Conservation (phyloP, 2,329 filamentous ascomycete genomes). For the Phyllosticta citriasiana region DNA sequence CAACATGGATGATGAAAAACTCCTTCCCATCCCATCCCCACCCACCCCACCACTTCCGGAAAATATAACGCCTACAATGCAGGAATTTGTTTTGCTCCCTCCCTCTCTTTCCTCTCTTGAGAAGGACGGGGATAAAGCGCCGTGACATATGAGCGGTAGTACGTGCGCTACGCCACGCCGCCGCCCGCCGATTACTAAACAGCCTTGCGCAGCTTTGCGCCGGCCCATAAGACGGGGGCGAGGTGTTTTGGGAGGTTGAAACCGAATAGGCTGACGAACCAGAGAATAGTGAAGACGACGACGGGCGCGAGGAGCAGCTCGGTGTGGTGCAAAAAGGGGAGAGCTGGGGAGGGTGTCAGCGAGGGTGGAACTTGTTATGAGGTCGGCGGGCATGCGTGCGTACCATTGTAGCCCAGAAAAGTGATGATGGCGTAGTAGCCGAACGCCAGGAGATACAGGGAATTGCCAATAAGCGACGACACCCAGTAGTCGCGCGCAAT, state of each 20-base stretch:
- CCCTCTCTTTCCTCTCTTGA: neutral
- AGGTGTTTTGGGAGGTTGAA: constrained; percentile 42
- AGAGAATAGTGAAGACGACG: constrained; percentile 49
- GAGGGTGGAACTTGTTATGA: too few species aligned
- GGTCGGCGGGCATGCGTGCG: neutral
- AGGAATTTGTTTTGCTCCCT: neutral
- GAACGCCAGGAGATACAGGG: constrained; percentile 55
- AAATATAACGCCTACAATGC: too few species aligned
- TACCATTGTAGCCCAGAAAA: constrained; percentile 57
- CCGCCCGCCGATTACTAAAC: constrained; percentile 14
- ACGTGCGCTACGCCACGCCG: too few species aligned
- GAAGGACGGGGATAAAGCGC: neutral
- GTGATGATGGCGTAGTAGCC: constrained; percentile 60
- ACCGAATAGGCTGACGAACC: constrained; percentile 44
- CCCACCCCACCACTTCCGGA: too few species aligned
- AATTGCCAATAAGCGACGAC: constrained; percentile 53
- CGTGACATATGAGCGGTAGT: too few species aligned
- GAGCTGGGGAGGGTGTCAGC: constrained; percentile 28
- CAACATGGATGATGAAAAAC: too few species aligned
- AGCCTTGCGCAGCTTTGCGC: constrained; percentile 34
- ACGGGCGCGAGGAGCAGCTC: constrained; percentile 55
- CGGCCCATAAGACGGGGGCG: constrained; percentile 41
- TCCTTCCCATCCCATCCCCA: too few species aligned
- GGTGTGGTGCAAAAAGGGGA: constrained; percentile 58
- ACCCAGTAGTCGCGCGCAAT: constrained; percentile 46